These are phyloP conservation scores for Globisporangium cederbergense DNA, from an alignment of 352 stramenopile species.

Conservation along the genomic window DNA sequence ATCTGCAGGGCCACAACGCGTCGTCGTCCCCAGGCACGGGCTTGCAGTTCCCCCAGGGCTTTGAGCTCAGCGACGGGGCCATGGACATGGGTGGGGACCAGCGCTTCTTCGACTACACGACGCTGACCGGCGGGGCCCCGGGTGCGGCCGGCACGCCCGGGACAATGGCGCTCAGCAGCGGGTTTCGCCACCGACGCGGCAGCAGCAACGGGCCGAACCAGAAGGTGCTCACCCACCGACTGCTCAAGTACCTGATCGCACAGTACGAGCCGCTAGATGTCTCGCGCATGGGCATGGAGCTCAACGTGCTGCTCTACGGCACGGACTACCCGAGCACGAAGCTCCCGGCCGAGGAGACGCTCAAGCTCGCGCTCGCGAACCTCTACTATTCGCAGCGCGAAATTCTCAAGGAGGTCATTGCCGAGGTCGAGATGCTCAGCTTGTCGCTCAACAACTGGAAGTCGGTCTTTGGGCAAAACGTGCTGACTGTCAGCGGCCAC, in stretches of 20 bases:
- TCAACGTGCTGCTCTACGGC: slow-evolving; percentile 56
- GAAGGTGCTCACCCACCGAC: slow-evolving; percentile 64
- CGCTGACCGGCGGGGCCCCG: slow-evolving; percentile 15
- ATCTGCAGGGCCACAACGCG: slow-evolving; percentile 25
- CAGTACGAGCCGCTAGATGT: slow-evolving; percentile 76
- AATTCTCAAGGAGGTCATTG: slow-evolving; percentile 77
- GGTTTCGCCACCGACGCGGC: slow-evolving; percentile 18
- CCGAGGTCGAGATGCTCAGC: slow-evolving; percentile 67
- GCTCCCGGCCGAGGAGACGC: slow-evolving; percentile 59
- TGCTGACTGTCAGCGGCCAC: slow-evolving; percentile 74
- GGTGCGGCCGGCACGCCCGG: neutral
- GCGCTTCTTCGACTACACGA: slow-evolving; percentile 52
- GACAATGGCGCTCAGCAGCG: neutral
- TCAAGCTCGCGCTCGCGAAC: slow-evolving; percentile 70
- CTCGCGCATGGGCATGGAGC: slow-evolving; percentile 58
- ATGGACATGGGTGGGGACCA: slow-evolving; percentile 52
- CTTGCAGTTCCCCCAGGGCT: slow-evolving; percentile 51
- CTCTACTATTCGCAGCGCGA: slow-evolving; percentile 80
- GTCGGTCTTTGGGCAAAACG: slow-evolving; percentile 71
- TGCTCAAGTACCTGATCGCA: slow-evolving; percentile 74
- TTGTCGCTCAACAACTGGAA: slow-evolving; percentile 83
- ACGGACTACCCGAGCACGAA: slow-evolving; percentile 35
- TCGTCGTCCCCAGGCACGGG: slow-evolving; percentile 21
- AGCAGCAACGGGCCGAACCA: slow-evolving; percentile 32
- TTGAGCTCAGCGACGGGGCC: slow-evolving; percentile 43